A percentile compares a stretch with the other conserved stretches of the same genome.
Evolutionary conservation across 2,329 filamentous ascomycete species (phyloP).

Genomic region (Penicillium sp.): DNA sequence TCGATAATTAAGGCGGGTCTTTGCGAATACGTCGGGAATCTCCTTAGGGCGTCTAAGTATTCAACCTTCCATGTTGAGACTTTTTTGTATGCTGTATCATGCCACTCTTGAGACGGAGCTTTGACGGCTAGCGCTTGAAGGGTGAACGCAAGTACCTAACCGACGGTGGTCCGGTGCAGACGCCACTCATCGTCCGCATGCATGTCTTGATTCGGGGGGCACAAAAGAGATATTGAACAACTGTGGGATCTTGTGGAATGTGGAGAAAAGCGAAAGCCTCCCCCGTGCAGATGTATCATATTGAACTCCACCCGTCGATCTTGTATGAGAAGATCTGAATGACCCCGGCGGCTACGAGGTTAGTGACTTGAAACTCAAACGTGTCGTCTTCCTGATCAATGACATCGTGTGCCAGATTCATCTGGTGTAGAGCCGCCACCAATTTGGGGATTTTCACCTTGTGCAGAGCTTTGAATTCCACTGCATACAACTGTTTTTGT

Average conservation of each 20-base stretch:
- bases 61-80: too few relatives aligned
- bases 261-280: conserved; percentile 33
- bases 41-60: too few relatives aligned
- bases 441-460: conserved; percentile 25
- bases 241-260: conserved; percentile 20
- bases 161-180: conserved; percentile 33
- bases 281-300: conserved; percentile 32
- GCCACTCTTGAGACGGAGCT: too few relatives aligned
- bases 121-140: too few relatives aligned
- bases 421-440: conserved; percentile 25
- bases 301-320: conserved; percentile 20
- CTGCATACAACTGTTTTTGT: conserved; percentile 21
- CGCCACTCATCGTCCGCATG: conserved; percentile 18
- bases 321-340: conserved; percentile 34
- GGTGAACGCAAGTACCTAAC: neutral
- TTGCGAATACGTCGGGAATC: too few relatives aligned
- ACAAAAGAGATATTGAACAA: conserved; percentile 27
- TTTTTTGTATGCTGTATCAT: too few relatives aligned
- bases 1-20: conserved; percentile 18
- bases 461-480: conserved; percentile 31
- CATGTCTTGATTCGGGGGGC: conserved; percentile 28
- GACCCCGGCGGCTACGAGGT: conserved; percentile 26
- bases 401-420: conserved; percentile 24
- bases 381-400: conserved; percentile 25
- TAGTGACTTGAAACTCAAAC: conserved; percentile 25